Conservation (phyloP, 208 protist species). For the Leishmania arabica region DNA sequence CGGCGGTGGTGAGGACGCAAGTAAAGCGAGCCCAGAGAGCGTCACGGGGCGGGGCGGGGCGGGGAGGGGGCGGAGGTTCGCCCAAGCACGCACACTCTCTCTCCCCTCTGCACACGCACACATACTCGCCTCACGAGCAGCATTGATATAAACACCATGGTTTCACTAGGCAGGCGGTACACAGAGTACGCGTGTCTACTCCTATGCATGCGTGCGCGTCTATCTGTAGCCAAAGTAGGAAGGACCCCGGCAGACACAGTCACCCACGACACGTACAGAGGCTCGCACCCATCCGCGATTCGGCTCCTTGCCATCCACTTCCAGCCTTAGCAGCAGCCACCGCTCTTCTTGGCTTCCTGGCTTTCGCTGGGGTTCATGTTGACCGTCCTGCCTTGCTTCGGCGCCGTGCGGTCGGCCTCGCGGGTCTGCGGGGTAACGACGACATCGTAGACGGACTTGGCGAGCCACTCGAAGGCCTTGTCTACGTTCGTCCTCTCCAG, state of each 20-base stretch:
- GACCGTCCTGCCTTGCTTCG: constrained; percentile 32
- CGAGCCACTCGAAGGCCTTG: constrained; percentile 98
- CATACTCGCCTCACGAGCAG: neutral
- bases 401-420: constrained; percentile 24
- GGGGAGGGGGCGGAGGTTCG: no score
- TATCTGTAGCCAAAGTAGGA: neutral
- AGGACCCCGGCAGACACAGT: neutral
- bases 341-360: constrained; percentile 33
- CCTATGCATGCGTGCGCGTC: neutral
- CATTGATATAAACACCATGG: neutral
- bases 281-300: constrained; percentile 25
- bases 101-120: neutral
- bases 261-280: neutral
- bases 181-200: constrained; percentile 1
- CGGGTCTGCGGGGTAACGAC: constrained; percentile 69
- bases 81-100: no score
- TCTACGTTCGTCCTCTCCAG: constrained; percentile 99
- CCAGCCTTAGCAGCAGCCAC: constrained; percentile 49
- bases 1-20: no score
- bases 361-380: constrained; percentile 41
- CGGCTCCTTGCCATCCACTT: constrained; percentile 14
- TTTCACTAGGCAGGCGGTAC: neutral
- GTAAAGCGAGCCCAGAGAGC: no score
- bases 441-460: constrained; percentile 93
- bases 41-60: no score